A percentile compares a stretch with the other conserved stretches of the same genome.
Conservation (phyloP, 2,329 filamentous ascomycete genomes). For the Lasiodiplodia theobromae region DNA sequence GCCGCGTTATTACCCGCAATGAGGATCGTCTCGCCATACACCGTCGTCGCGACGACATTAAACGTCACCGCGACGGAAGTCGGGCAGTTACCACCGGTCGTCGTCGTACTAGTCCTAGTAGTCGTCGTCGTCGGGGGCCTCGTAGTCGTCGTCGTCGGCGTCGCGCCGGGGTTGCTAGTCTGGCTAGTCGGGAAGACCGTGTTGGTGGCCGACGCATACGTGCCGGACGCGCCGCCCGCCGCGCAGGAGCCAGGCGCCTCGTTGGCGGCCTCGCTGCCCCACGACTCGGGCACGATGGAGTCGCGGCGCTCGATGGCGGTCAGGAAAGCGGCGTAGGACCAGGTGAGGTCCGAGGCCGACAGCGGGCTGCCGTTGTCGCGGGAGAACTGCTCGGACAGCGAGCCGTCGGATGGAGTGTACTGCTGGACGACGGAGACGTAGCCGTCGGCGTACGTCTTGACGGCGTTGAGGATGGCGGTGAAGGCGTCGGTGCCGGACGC, state of each 20-base stretch:
- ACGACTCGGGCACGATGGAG: conserved; percentile 24
- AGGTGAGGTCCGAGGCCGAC: conserved; percentile 53
- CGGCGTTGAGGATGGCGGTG: conserved; percentile 37
- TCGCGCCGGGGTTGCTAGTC: conserved; percentile 51
- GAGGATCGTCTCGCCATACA: conserved; percentile 58
- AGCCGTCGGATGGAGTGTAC: conserved; percentile 48
- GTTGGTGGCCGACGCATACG: conserved; percentile 50
- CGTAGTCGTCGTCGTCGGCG: conserved; percentile 35
- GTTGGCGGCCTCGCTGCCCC: conserved; percentile 20
- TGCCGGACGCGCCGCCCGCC: conserved; percentile 50
- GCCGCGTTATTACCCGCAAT: conserved; percentile 53
- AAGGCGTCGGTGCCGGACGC: conserved; percentile 25
- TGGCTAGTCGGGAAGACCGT: conserved; percentile 46
- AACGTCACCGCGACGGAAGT: conserved; percentile 52
- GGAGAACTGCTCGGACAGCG: conserved; percentile 54
- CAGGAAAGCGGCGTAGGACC: conserved; percentile 55
- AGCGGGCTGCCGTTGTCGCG: conserved; percentile 47
- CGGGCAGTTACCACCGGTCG: conserved; percentile 36
- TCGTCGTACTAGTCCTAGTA: conserved; percentile 35
- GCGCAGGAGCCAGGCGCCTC: conserved; percentile 33
- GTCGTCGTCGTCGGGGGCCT: conserved; percentile 25
- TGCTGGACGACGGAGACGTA: conserved; percentile 50
- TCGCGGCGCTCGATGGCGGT: conserved; percentile 18
- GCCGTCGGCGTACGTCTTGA: conserved; percentile 45
- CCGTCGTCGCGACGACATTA: conserved; percentile 56